phyloP scores from a whole-genome alignment of 2,329 filamentous ascomycete genomes.

The Botrytis byssoidea region DNA sequence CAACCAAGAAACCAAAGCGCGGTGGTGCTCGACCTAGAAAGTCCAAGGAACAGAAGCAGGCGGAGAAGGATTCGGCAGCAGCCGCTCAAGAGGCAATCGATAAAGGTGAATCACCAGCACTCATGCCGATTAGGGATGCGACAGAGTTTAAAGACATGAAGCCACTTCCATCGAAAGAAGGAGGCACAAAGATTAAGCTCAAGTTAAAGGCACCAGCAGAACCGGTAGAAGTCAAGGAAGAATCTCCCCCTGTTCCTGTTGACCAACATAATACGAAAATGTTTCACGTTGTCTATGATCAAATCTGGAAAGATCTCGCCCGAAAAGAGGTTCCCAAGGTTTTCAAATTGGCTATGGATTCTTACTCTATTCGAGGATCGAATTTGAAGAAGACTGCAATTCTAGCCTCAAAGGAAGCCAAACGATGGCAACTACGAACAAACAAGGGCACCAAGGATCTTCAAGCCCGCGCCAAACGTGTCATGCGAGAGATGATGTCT shows the following conservation, averaged over 20 bases:
- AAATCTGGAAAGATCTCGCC: conserved; percentile 94
- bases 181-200: conserved; percentile 61
- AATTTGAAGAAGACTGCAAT: conserved; percentile 98
- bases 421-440: conserved; percentile 93
- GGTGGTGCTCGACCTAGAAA: conserved; percentile 73
- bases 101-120: conserved; percentile 69
- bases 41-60: conserved; percentile 81
- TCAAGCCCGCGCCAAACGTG: conserved; percentile 92
- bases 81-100: conserved; percentile 83
- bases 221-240: conserved; percentile 42
- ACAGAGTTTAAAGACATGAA: conserved; percentile 21
- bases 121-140: conserved; percentile 42
- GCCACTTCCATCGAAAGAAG: conserved; percentile 41
- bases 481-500: conserved; percentile 99
- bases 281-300: conserved; percentile 95
- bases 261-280: conserved; percentile 76
- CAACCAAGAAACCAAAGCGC: conserved; percentile 51
- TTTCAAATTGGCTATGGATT: conserved; percentile 81
- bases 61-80: conserved; percentile 79
- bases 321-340: conserved; percentile 93
- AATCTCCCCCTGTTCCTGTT: conserved; percentile 39
- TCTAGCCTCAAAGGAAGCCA: conserved; percentile 92
- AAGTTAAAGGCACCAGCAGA: conserved; percentile 40
- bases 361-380: conserved; percentile 82
- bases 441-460: conserved; percentile 99